phyloP scores from a whole-genome alignment of 805 yeast species.

The Maudiozyma barnettii region DNA sequence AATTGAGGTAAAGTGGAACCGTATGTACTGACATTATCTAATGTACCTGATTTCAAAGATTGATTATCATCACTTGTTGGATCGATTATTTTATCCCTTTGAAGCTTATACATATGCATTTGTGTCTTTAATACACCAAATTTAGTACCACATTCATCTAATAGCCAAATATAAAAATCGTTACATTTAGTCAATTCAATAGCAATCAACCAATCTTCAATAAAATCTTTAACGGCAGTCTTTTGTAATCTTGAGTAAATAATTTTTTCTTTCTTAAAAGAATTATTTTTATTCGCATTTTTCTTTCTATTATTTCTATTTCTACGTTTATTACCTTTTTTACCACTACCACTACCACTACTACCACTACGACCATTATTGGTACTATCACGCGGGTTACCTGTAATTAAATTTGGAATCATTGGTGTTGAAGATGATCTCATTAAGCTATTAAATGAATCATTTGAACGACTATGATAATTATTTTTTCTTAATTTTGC shows the following conservation, averaged over 20 bases:
- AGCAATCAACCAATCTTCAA: constrained; percentile 26
- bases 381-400: neutral
- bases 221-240: constrained; percentile 19
- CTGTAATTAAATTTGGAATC: neutral
- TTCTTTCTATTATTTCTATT: constrained; percentile 15
- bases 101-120: constrained; percentile 11
- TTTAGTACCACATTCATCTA: constrained; percentile 20
- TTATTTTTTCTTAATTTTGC: constrained; percentile 3
- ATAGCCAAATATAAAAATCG: constrained; percentile 26
- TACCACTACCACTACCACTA: neutral
- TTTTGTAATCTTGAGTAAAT: constrained; percentile 7
- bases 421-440: constrained; percentile 1
- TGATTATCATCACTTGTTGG: neutral
- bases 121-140: constrained; percentile 20
- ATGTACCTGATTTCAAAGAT: neutral
- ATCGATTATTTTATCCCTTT: constrained; percentile 1
- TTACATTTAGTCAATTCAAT: constrained; percentile 26
- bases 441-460: constrained; percentile 2
- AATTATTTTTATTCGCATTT: neutral
- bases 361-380: neutral
- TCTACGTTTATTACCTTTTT: neutral
- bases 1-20: neutral
- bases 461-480: constrained; percentile 2
- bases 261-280: neutral
- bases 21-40: neutral